These are phyloP conservation scores for Claviceps cyperi DNA, from an alignment of 2,329 filamentous ascomycete species.

Conservation along the genomic window DNA sequence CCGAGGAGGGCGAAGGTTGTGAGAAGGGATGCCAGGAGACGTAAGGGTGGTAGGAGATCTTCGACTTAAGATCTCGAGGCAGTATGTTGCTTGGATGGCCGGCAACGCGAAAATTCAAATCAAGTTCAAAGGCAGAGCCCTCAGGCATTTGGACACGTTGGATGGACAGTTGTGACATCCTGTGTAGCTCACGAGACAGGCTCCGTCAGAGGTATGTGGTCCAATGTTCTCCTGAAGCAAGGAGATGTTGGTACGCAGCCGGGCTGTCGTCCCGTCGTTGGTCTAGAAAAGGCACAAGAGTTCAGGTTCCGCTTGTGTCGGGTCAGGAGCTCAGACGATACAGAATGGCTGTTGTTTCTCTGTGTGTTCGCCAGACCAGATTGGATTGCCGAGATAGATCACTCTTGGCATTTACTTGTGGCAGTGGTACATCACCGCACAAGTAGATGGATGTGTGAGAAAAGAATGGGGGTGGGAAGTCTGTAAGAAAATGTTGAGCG, in stretches of 20 bases:
- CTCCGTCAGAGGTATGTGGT: slow-evolving; percentile 15
- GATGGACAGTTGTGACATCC: slow-evolving; percentile 13
- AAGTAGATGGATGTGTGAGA: neutral
- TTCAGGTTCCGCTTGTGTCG: slow-evolving; percentile 1
- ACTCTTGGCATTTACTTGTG: neutral
- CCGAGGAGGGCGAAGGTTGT: neutral
- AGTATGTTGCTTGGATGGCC: neutral
- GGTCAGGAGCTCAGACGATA: neutral
- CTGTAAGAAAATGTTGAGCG: neutral
- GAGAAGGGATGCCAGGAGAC: neutral
- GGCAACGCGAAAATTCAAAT: slow-evolving; percentile 11
- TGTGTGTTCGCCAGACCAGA: neutral
- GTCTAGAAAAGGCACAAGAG: neutral
- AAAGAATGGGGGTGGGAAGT: neutral
- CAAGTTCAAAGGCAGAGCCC: slow-evolving; percentile 9
- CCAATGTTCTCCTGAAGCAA: slow-evolving; percentile 13
- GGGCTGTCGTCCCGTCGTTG: neutral
- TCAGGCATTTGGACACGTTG: slow-evolving; percentile 14
- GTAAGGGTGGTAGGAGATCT: slow-evolving; percentile 7
- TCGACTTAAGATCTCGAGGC: slow-evolving; percentile 6
- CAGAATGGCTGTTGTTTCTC: neutral
- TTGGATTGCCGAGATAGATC: neutral
- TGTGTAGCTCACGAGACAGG: slow-evolving; percentile 19
- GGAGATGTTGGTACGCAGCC: slow-evolving; percentile 5
- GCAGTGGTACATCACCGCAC: neutral